phyloP scores from a whole-genome alignment of 2,329 filamentous ascomycete species.

The Colletotrichum chrysophilum region DNA sequence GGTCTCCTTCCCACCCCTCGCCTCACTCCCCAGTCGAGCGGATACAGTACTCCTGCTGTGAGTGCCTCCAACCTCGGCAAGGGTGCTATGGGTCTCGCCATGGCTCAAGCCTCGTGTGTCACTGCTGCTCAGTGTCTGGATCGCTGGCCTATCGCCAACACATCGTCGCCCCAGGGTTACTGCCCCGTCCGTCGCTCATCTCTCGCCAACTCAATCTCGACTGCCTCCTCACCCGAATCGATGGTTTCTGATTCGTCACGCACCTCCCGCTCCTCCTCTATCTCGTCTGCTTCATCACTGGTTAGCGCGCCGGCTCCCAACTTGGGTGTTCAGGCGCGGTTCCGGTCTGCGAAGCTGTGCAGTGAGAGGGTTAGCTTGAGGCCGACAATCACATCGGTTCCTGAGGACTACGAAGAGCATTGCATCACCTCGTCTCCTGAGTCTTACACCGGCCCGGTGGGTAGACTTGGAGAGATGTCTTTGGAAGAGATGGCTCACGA shows the following conservation, averaged over 20 bases:
- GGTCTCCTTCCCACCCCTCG: slow-evolving; percentile 64
- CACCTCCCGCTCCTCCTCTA: slow-evolving; percentile 68
- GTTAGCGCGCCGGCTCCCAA: slow-evolving; percentile 64
- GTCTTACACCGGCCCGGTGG: slow-evolving; percentile 57
- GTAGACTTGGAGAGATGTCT: slow-evolving; percentile 56
- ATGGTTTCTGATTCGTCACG: slow-evolving; percentile 69
- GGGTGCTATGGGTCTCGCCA: slow-evolving; percentile 65
- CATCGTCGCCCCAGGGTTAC: slow-evolving; percentile 59
- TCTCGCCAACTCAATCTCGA: slow-evolving; percentile 67
- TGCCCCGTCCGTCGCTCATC: slow-evolving; percentile 62
- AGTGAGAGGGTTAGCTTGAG: slow-evolving; percentile 60
- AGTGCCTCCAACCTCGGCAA: slow-evolving; percentile 56
- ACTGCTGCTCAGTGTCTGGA: slow-evolving; percentile 56
- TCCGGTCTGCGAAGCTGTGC: slow-evolving; percentile 63
- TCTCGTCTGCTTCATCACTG: slow-evolving; percentile 67
- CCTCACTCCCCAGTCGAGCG: slow-evolving; percentile 60
- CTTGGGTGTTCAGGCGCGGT: slow-evolving; percentile 68
- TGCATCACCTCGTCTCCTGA: slow-evolving; percentile 61
- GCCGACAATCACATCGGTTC: slow-evolving; percentile 60
- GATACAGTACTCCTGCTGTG: slow-evolving; percentile 66
- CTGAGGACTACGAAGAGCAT: slow-evolving; percentile 59
- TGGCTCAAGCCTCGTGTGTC: slow-evolving; percentile 58
- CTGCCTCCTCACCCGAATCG: slow-evolving; percentile 69
- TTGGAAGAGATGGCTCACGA: slow-evolving; percentile 47
- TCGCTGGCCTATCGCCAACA: slow-evolving; percentile 52